Evolutionary conservation across 1,284 basidiomycete species (phyloP), one percentile per base, ranked within the genome.

Genomic region (Pterulicium gracile): DNA sequence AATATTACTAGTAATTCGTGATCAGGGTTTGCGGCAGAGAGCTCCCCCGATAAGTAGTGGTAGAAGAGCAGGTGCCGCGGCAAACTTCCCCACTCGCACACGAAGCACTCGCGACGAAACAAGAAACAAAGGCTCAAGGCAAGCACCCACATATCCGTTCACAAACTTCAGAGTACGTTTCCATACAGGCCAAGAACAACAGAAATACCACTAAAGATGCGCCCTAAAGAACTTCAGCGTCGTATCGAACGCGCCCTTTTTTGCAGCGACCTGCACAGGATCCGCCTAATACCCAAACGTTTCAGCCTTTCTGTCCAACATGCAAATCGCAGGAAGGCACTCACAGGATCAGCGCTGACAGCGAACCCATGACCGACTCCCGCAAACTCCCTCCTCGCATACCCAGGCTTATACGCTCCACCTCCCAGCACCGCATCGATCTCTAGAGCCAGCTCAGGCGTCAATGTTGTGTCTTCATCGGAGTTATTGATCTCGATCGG

Each of bases 301-400:
- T 10, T 10, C 10, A n/a, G n/a, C 27, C 7, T 32, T n/a, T 10
- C 10, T 32, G 10, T 32, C 7, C n/a, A 32, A 32, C 27, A 32
- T 7, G n/a, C 27, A 32, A 32, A 7, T 32, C 7, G 7, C 10
- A 32, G 34, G 13, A 10, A 10, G 3, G 4, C 12, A 42, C 50
- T 49, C 20, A 57, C 57, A 43, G 51, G 43, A 42, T 59, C 54
- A 50, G 69, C 67, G 3, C 57, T 17, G 20, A 68, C 67, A 2
- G 70, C 63, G 52, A 76, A 79, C 0, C 75, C 76, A 55, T 79
- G 77, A 2, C 59, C 61, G 43, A 66, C 67, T 1, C 68, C 67
- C 1, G 57, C 54, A 58, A 63, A 70, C 52, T 68, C 60, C 18
- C 58, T 56, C 50, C 68, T 60, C 50, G 64, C 61, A 56, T 71